A percentile compares a stretch with the other conserved stretches of the same genome.
These are phyloP conservation scores for Hibiscus trionum DNA, from an alignment of 345 rosid genomes.

Conservation along the genomic window DNA sequence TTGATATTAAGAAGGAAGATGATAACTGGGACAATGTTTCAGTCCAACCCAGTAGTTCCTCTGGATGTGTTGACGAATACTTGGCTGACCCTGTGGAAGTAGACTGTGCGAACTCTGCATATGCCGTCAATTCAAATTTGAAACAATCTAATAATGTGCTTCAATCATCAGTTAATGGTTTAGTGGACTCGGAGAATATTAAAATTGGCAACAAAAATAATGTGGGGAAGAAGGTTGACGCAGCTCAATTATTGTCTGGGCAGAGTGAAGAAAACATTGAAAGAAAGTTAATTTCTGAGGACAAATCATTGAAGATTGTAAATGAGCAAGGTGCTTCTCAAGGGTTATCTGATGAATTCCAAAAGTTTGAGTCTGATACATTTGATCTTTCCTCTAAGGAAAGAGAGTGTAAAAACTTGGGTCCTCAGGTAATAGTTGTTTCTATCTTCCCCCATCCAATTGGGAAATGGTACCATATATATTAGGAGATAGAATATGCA, in stretches of 20 bases:
- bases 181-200: constrained; percentile 2
- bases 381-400: constrained; percentile 19
- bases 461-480: not conserved
- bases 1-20: constrained; percentile 8
- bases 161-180: constrained; percentile 17
- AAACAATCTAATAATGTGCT: constrained; percentile 16
- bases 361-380: constrained; percentile 14
- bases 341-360: constrained; percentile 13
- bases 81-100: constrained; percentile 31
- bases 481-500: not conserved
- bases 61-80: constrained; percentile 32
- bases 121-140: not conserved
- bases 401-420: constrained; percentile 13
- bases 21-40: constrained; percentile 9
- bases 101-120: constrained; percentile 27
- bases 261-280: constrained; percentile 16
- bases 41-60: constrained; percentile 31
- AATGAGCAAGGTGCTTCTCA: constrained; percentile 10
- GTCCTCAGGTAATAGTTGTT: constrained; percentile 26
- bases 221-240: constrained; percentile 4
- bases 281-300: constrained; percentile 13
- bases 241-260: not conserved
- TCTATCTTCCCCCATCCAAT: not conserved
- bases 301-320: not conserved
- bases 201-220: constrained; percentile 14